A percentile compares a stretch with the other conserved stretches of the same genome.
Evolutionary conservation across 2,329 filamentous ascomycete species (phyloP).

Genomic region (Pseudogymnoascus sp.): DNA sequence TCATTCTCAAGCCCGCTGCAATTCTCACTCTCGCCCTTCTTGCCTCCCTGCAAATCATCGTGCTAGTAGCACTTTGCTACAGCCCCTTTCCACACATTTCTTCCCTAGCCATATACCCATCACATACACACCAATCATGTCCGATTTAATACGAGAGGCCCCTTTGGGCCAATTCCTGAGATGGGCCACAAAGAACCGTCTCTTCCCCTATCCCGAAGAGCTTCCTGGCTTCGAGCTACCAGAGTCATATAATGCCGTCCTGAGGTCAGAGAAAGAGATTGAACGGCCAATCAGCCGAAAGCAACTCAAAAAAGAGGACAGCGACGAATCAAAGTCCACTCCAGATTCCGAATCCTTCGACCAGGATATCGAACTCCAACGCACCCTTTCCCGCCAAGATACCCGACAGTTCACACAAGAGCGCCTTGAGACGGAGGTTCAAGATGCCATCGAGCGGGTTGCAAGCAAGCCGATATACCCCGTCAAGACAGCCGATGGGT

Average conservation of each 20-base stretch:
- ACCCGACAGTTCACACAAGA: conserved; percentile 30
- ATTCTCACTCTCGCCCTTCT: not conserved
- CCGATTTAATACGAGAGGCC: conserved; percentile 43
- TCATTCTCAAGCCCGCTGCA: not conserved
- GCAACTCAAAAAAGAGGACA: conserved; percentile 11
- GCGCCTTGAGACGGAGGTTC: conserved; percentile 31
- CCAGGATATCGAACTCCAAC: conserved; percentile 14
- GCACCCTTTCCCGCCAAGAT: conserved; percentile 21
- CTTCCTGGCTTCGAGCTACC: conserved; percentile 45
- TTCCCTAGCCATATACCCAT: not conserved
- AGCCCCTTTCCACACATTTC: not conserved
- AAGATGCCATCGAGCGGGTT: conserved; percentile 30
- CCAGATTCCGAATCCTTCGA: conserved; percentile 15
- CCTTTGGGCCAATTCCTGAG: conserved; percentile 51
- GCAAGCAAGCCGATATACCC: conserved; percentile 37
- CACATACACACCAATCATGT: conserved; percentile 1
- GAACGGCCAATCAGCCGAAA: not conserved
- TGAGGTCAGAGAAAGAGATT: conserved; percentile 18
- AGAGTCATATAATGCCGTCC: conserved; percentile 28
- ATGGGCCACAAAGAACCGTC: conserved; percentile 41
- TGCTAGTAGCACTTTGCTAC: not conserved
- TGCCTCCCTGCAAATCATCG: not conserved
- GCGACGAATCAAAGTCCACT: conserved; percentile 16
- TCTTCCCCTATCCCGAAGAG: conserved; percentile 54
- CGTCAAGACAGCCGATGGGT: conserved; percentile 42